Evolutionary conservation across 106 monocot genomes (phyloP).

Genomic region (Platanthera zijinensis): DNA sequence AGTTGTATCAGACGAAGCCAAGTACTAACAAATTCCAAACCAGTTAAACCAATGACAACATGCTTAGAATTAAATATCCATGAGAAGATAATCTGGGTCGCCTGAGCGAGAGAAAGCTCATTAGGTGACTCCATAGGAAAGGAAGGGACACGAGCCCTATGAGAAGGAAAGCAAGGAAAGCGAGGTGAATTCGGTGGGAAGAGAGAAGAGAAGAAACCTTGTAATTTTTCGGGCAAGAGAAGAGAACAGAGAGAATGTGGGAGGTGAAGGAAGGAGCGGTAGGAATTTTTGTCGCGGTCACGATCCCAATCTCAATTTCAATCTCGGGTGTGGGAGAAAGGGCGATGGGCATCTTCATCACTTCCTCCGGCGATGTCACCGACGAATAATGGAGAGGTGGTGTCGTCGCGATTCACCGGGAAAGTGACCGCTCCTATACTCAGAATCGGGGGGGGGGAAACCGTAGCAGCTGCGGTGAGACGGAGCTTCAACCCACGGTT

Average conservation of each 20-base stretch:
- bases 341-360: constrained; percentile 1
- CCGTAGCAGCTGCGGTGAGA: no score
- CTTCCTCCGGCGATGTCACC: background rate
- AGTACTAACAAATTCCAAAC: background rate
- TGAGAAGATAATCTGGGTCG: background rate
- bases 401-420: constrained; percentile 30
- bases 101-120: constrained; percentile 14
- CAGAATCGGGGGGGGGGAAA: no score
- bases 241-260: constrained; percentile 22
- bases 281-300: constrained; percentile 11
- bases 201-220: constrained; percentile 11
- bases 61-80: background rate
- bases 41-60: background rate
- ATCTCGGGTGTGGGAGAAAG: constrained; percentile 6
- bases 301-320: constrained; percentile 1
- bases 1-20: background rate
- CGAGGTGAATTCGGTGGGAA: constrained; percentile 26
- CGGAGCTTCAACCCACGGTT: no score
- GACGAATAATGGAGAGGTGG: constrained; percentile 14
- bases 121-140: constrained; percentile 53
- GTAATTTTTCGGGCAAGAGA: constrained; percentile 30
- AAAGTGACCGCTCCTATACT: constrained; percentile 1
- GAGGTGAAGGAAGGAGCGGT: constrained; percentile 18
- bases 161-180: constrained; percentile 20
- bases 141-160: constrained; percentile 32